Evolutionary conservation across 306 rosid species (phyloP), one percentile per base, ranked within the genome.

Genomic region (Oemleria cerasiformis): DNA sequence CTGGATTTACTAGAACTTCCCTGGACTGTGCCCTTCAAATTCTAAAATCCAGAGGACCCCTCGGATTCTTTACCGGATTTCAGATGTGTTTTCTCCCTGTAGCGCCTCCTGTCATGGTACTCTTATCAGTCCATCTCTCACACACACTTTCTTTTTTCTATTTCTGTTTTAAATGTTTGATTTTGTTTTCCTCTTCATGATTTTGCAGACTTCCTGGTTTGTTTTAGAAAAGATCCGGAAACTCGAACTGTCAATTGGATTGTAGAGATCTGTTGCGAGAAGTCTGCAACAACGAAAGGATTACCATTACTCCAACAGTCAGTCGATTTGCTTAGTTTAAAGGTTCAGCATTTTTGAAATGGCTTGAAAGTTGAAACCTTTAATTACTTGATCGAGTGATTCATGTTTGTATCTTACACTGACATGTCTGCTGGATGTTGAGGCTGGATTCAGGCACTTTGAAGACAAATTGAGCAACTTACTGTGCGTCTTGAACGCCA

Each of bases 41-140:
- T 60, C 13, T 90, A 20, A 90, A 82, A 69, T 40, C 79, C 5
- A 90, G 93, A 49, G 96, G 92, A 53, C 87, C 91, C 0, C 68
- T 90, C 0, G 86, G 83, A 45, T 86, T 88, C 43, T 88, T 87
- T 71, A 75, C 87, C 0, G 91, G 91, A 73, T 88, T 90, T 80
- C 87, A 91, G 30, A 85, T 84, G 45, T 84, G 86, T 23, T 86
- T 88, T 73, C 75, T 86, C 39, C 74, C 85, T 82, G 82, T 81
- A 65, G 87, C 88, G 45, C 88, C 89, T 65, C 88, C 82, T 78
- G 84, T 86, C 81, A 86, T 90, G 93, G 91, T 86, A 83, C 42
- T 45, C 79, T 41, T 71, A 43, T 71, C 16, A 57, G 42, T 44
- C 55, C 14, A 21, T 59, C 8, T 13, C 20, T 42, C 38, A 38